phyloP scores from a whole-genome alignment of 805 yeast species.

The Jamesozyma lodderae region DNA sequence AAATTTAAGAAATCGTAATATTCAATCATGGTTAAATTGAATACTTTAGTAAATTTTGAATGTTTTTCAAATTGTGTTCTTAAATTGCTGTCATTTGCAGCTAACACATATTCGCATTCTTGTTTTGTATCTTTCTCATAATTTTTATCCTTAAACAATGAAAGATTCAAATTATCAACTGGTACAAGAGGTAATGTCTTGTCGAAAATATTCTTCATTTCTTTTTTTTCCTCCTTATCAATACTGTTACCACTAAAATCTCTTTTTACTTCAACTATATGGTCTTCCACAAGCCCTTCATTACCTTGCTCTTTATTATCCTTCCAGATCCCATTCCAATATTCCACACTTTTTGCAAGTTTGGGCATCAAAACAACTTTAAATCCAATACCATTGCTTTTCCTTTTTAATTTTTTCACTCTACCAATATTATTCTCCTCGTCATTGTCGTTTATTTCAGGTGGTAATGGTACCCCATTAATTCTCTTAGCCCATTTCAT shows the following conservation, averaged over 20 bases:
- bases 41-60: slow-evolving; percentile 13
- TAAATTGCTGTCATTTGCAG: slow-evolving; percentile 6
- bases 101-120: not conserved
- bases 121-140: not conserved
- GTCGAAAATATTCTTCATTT: not conserved
- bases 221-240: not conserved
- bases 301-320: not conserved
- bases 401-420: not conserved
- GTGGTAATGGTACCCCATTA: slow-evolving; percentile 1
- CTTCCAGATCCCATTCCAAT: slow-evolving; percentile 7
- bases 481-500: slow-evolving; percentile 1
- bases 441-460: not conserved
- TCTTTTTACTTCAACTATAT: not conserved
- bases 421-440: not conserved
- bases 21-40: slow-evolving; percentile 23
- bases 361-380: slow-evolving; percentile 8
- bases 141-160: slow-evolving; percentile 3
- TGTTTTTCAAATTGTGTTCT: slow-evolving; percentile 15
- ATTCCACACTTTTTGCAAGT: slow-evolving; percentile 1
- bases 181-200: not conserved
- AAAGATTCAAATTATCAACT: slow-evolving; percentile 2
- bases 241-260: not conserved
- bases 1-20: slow-evolving; percentile 18
- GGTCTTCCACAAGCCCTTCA: no score
- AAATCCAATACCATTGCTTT: slow-evolving; percentile 4